phyloP scores from a whole-genome alignment of 805 yeast species.

The Torulaspora quercuum region DNA sequence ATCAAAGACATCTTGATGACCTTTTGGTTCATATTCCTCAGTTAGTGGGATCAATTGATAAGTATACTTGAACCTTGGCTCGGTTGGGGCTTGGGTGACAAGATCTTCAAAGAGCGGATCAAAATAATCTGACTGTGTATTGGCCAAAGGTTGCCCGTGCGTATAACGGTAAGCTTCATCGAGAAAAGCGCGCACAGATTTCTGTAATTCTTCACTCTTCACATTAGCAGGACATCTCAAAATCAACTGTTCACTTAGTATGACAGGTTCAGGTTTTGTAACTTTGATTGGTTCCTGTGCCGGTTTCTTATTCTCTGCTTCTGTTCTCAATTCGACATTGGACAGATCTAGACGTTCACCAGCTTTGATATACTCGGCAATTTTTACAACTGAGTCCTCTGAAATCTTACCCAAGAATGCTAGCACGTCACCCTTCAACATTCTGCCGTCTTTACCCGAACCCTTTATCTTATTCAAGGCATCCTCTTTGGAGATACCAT shows the following conservation, averaged over 20 bases:
- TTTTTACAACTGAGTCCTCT: conserved; percentile 46
- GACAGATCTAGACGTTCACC: conserved; percentile 68
- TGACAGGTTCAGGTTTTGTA: conserved; percentile 33
- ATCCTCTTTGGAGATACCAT: conserved; percentile 62
- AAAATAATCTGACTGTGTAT: conserved; percentile 44
- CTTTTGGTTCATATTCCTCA: conserved; percentile 4
- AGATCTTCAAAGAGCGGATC: conserved; percentile 62
- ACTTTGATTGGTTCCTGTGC: conserved; percentile 20
- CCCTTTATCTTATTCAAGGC: conserved; percentile 73
- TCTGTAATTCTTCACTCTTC: conserved; percentile 38
- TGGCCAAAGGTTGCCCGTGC: conserved; percentile 23
- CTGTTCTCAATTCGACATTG: conserved; percentile 47
- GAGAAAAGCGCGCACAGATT: conserved; percentile 48
- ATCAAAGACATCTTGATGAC: conserved; percentile 29
- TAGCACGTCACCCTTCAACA: conserved; percentile 87
- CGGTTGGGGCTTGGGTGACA: conserved; percentile 41
- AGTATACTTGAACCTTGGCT: conserved; percentile 29
- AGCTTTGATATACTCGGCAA: conserved; percentile 54
- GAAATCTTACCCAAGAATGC: conserved; percentile 76
- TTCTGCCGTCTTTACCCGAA: conserved; percentile 84
- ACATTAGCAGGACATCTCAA: conserved; percentile 33
- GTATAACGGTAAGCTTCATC: conserved; percentile 41
- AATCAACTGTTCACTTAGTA: conserved; percentile 30
- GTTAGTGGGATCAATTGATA: conserved; percentile 22
- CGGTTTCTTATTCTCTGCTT: conserved; percentile 17